phyloP scores from a whole-genome alignment of 306 rosid species.

The Hylodesmum podocarpum region DNA sequence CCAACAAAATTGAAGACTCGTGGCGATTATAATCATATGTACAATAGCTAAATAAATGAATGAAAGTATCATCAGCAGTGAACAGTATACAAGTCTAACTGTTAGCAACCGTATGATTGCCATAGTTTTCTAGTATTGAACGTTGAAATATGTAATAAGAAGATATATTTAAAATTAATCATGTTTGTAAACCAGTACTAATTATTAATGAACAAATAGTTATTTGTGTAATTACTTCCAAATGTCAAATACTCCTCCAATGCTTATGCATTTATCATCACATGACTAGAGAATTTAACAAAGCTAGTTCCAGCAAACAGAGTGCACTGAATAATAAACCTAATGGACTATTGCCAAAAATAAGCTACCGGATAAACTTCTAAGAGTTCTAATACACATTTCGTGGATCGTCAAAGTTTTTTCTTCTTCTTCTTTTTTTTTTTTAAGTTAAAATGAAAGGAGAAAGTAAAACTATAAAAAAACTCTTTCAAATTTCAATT shows the following conservation, averaged over 20 bases:
- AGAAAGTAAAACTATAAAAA: too few species aligned
- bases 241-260: not conserved
- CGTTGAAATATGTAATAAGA: not conserved
- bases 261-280: not conserved
- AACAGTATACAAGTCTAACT: not conserved
- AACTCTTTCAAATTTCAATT: too few species aligned
- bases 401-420: not conserved
- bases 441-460: too few species aligned
- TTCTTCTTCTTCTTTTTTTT: too few species aligned
- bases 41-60: slow-evolving; percentile 19
- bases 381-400: too few species aligned
- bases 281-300: not conserved
- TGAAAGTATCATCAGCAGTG: not conserved
- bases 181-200: slow-evolving; percentile 13
- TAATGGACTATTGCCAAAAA: not conserved
- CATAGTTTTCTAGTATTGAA: not conserved
- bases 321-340: not conserved
- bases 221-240: not conserved
- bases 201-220: slow-evolving; percentile 3
- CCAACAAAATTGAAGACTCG: slow-evolving; percentile 2
- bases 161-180: slow-evolving; percentile 12
- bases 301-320: not conserved
- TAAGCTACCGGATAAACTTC: too few species aligned
- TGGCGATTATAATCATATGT: not conserved
- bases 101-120: slow-evolving; percentile 14